Percentiles rank a stretch among this genome's conserved stretches.
phyloP scores from a whole-genome alignment of 169 alveolate genomes.

The Babesia ovata region DNA sequence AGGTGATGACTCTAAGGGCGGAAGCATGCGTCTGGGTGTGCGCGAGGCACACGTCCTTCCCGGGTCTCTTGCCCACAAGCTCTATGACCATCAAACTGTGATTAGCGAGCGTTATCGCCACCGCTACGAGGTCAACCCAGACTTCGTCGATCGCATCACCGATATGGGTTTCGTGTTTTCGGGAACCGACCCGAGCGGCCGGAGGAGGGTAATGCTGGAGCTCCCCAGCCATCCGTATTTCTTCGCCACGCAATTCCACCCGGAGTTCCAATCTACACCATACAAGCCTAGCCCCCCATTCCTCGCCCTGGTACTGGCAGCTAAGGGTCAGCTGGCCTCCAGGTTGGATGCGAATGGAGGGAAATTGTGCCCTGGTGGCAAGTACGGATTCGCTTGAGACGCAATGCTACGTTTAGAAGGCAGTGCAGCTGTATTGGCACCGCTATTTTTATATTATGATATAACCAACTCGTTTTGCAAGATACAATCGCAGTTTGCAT shows the following conservation, averaged over 20 bases:
- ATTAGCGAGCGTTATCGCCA: conserved; percentile 94
- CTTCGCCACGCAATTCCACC: conserved; percentile 94
- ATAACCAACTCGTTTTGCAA: too few relatives aligned
- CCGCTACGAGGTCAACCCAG: conserved; percentile 91
- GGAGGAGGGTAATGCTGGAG: conserved; percentile 89
- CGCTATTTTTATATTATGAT: too few relatives aligned
- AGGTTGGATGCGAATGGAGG: conserved; percentile 68
- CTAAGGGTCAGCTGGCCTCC: conserved; percentile 73
- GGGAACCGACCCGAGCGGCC: conserved; percentile 88
- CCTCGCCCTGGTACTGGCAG: conserved; percentile 83
- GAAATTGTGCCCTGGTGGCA: conserved; percentile 70
- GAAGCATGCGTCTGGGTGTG: conserved; percentile 94
- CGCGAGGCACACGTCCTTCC: conserved; percentile 84
- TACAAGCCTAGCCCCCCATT: conserved; percentile 87
- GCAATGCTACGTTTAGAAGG: too few relatives aligned
- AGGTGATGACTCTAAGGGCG: conserved; percentile 79
- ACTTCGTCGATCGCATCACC: conserved; percentile 80
- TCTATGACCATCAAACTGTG: conserved; percentile 82
- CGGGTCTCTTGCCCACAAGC: conserved; percentile 86
- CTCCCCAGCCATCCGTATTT: conserved; percentile 88
- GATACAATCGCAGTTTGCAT: too few relatives aligned
- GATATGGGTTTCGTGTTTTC: conserved; percentile 86
- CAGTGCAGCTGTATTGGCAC: too few relatives aligned
- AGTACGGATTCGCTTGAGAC: conserved; percentile 23
- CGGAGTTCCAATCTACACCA: conserved; percentile 91